Base-by-base conservation (phyloP, 768 basidiomycete genomes). In the Leccinum variicolor region DNA sequence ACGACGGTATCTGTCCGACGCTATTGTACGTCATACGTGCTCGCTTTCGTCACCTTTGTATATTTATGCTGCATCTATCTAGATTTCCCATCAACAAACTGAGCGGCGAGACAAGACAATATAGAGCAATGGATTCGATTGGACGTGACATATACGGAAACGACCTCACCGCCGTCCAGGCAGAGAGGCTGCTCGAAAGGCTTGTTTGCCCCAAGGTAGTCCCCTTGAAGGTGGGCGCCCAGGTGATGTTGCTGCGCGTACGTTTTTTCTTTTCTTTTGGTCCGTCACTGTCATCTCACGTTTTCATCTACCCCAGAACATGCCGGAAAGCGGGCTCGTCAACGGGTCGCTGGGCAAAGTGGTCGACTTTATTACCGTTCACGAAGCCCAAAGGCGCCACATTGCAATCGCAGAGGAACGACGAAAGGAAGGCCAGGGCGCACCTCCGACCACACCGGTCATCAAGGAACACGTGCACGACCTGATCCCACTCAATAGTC, bases 271-370 rank as follows among this genome's bases (percentile, higher is more conserved):
- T 9, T 41, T 15, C 15, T 46, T 23, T 13, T 10, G 17, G 17
- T 39, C 15, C 25, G 26, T 54, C 25, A 25, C 4, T 26, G 19
- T 34, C n/a, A 2, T 50, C 52, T 57, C 47, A 58, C 39, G 26
- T 46, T n/a, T 8, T 23, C 10, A 11, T 28, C 55, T 26, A 45
- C 46, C 14, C 25, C 28, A 76, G 76, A 76, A 76, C 55, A 65
- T 73, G 55, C 28, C 46, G 1, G 66, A 73, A 58, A 70, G 70
- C 1, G 50, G 25, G 21, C 67, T 76, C 26, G 97, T 98, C 53
- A 99, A 99, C 66, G 96, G 96, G 0, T 92, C 87, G 50, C 86
- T 97, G 75, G 97, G 96, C 11, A 85, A 83, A 48, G 83, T 99
- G 19, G 33, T 68, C 7, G 72, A 70, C 25, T 76, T 77, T 53